These are phyloP conservation scores for Ramaria rubella DNA, from an alignment of 768 basidiomycete species.

Conservation along the genomic window DNA sequence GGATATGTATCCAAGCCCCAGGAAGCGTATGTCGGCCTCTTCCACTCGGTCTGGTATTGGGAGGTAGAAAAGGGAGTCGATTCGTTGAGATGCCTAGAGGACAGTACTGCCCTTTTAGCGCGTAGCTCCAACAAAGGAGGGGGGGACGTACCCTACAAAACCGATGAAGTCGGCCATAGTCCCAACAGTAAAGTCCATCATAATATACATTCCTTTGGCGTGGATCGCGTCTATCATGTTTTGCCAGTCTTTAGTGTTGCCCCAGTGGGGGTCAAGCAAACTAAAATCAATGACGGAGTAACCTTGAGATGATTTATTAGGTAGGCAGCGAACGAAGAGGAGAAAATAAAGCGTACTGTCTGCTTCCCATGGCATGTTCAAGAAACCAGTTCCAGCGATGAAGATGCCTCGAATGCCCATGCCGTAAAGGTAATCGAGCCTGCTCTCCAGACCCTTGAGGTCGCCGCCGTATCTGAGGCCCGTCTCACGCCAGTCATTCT, in stretches of 20 bases:
- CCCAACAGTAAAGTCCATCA: conserved; percentile 91
- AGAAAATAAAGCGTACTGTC: conserved; percentile 60
- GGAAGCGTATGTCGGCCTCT: conserved; percentile 65
- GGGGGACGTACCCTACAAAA: conserved; percentile 61
- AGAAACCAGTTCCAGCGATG: conserved; percentile 86
- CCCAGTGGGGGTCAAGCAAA: conserved; percentile 90
- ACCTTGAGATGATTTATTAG: conserved; percentile 38
- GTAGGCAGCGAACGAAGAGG: conserved; percentile 9
- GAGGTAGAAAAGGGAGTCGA: conserved; percentile 74
- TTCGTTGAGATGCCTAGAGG: conserved; percentile 60
- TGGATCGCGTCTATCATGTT: conserved; percentile 71
- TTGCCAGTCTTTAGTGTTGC: conserved; percentile 75
- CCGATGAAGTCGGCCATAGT: conserved; percentile 87
- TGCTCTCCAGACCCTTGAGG: conserved; percentile 64
- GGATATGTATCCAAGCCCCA: conserved; percentile 84
- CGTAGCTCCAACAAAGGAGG: conserved; percentile 5
- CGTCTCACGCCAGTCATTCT: conserved; percentile 82
- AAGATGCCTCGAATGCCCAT: conserved; percentile 85
- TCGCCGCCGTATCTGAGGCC: conserved; percentile 89
- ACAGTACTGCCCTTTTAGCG: conserved; percentile 8
- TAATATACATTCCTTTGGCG: conserved; percentile 79
- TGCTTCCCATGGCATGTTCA: conserved; percentile 97
- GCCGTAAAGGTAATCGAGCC: conserved; percentile 81
- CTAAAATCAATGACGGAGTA: conserved; percentile 92
- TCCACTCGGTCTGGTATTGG: conserved; percentile 73